Evolutionary conservation across 73 alveolate species (phyloP), one percentile per base, ranked within the genome.

Genomic region (Paramecium sonneborni): DNA sequence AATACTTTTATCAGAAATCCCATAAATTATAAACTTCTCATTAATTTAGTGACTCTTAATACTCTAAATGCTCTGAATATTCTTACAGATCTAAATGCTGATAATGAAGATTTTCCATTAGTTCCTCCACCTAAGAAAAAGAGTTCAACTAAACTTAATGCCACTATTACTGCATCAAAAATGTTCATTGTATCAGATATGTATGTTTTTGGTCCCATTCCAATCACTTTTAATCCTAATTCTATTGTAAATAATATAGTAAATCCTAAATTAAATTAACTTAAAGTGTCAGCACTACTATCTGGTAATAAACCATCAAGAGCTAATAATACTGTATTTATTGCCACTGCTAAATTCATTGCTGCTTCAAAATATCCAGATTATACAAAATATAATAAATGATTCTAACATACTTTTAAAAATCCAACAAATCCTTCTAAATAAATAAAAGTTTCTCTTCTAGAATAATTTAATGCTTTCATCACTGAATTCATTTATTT

Each of bases 281-380:
- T 24, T 2, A 94, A 84, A 41, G 94, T n/a, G 34, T 34, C 21
- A 6, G 85, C 68, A 6, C 58, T 15, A 10, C 56, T 21, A 21
- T 88, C 91, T 21, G 94, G 74, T 14, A 88, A 69, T 5, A 88
- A 18, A 12, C 94, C 94, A 70, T 88, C 90, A 4, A 97, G 39
- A 18, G 99, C 98, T 92, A 97, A 92, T 32, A 95, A 93, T 1
- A 97, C 94, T 1, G 99, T 96, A 68, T 97, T 97, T 3, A 94
- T 43, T 1, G 96, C 69, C 4, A 97, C 99, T 9, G 97, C 96
- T 1, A 92, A 21, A 39, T 95, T 95, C 98, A 95, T 95, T 21
- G 92, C 74, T 21, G 46, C 90, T 44, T 43, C 69, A 39, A 79
- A 79, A 43, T 79, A 79, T 2, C 46, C 18, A 23, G 76, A 39